Evolutionary conservation across 768 basidiomycete species (phyloP).

Genomic region (Naganishia vishniacii): DNA sequence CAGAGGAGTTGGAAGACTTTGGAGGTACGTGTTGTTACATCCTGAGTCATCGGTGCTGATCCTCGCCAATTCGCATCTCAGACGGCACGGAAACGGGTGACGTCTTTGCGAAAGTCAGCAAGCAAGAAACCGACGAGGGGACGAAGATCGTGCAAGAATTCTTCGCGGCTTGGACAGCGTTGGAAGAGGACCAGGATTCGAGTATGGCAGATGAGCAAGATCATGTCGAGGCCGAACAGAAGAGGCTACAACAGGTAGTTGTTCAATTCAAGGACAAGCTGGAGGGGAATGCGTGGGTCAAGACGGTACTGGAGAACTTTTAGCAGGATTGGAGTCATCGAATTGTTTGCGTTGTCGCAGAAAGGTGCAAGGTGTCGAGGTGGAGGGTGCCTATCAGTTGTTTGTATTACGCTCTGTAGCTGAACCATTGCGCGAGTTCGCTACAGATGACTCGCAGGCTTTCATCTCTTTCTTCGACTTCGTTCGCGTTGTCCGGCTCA

Average conservation of each 20-base stretch:
- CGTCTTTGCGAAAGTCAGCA: constrained; percentile 53
- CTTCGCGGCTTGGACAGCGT: constrained; percentile 61
- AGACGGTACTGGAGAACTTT: constrained; percentile 37
- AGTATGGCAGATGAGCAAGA: constrained; percentile 2
- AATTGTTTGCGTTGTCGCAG: too few relatives aligned
- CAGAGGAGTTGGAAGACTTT: constrained; percentile 85
- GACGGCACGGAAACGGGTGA: constrained; percentile 44
- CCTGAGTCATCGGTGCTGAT: neutral
- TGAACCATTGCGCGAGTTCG: too few relatives aligned
- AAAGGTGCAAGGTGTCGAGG: too few relatives aligned
- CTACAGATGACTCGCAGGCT: too few relatives aligned
- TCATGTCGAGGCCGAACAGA: constrained; percentile 52
- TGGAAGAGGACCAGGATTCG: neutral
- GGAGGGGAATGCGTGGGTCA: constrained; percentile 68
- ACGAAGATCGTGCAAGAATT: constrained; percentile 73
- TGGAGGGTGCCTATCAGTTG: too few relatives aligned
- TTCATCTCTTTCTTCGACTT: too few relatives aligned
- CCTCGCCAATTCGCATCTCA: constrained; percentile 16
- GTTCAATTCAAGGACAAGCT: constrained; percentile 64
- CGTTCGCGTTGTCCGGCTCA: too few relatives aligned
- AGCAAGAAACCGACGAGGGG: constrained; percentile 69
- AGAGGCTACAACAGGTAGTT: constrained; percentile 59
- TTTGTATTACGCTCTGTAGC: too few relatives aligned
- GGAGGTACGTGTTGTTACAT: constrained; percentile 51
- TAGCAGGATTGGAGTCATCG: too few relatives aligned